Base-by-base conservation (phyloP, 2,329 filamentous ascomycete species). In the Diaporthe citrichinensis region DNA sequence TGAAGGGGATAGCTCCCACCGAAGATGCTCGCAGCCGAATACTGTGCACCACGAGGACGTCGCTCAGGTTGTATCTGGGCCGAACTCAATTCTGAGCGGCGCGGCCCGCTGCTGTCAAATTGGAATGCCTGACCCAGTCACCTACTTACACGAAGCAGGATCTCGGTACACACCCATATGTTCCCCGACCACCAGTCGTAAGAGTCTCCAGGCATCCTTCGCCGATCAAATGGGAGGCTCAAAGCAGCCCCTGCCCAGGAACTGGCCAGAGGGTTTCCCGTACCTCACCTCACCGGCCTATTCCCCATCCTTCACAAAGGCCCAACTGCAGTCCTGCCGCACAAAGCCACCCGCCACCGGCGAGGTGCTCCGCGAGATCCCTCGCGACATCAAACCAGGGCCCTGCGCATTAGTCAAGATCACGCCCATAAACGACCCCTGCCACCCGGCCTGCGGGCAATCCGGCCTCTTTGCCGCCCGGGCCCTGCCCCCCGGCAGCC, bases 361-460 rank as follows among this genome's bases (percentile, higher is more conserved):
- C 4, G 71, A 62, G 34, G 79, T 82, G 31, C 74, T 79, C 31
- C 74, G 78, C 9, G 81, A 81, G 53, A 81, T 88, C 23, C 83
- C 85, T 1, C 73, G 80, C 17, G 78, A 82, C 72, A 81, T 82
- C 9, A 81, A 86, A 1, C 81, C 83, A 57, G 86, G 87, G 0
- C 89, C 90, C 14, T 87, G 84, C 73, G 75, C 85, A n/a, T 80
- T 86, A 12, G 90, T 91, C 72, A 87, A 83, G 76, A 92, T 93
- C 78, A 86, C 86, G 15, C 83, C 84, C 46, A 93, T 93, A 76
- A 80, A 79, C 0, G 81, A 87, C 71, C 81, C 87, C 0, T 78
- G 81, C 0, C 92, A 93, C 79, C 92, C 92, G 0, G 91, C 92
- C 17, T 78, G 84, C 78, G 88, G 88, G 5, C 92, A 93, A 81